phyloP scores from a whole-genome alignment of 139 green algal species.

The Closterium sp. region DNA sequence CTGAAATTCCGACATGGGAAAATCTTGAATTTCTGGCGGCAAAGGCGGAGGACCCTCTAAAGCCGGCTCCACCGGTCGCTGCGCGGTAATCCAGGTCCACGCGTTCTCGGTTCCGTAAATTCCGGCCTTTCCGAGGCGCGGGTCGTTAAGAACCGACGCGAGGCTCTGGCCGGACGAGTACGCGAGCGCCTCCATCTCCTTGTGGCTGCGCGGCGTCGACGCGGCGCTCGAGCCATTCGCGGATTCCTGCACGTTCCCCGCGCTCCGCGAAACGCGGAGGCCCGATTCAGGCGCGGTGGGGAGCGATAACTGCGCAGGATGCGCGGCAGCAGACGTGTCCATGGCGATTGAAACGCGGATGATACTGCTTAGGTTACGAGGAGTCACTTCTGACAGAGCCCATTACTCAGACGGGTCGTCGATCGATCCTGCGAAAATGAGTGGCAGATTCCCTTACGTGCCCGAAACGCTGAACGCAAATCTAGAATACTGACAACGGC shows the following conservation, averaged over 20 bases:
- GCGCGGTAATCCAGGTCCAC: constrained; percentile 16
- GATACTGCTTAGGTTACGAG: not conserved
- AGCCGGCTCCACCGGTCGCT: not conserved
- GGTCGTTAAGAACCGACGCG: constrained; percentile 44
- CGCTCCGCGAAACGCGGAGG: not conserved
- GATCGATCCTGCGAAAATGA: not conserved
- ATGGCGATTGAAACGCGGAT: not conserved
- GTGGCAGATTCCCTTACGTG: not conserved
- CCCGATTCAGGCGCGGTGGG: not conserved
- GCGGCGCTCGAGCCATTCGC: not conserved
- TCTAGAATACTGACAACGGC: not conserved
- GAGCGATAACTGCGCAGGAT: not conserved
- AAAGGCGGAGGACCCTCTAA: constrained; percentile 17
- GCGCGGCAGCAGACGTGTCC: not conserved
- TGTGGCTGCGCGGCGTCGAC: not conserved
- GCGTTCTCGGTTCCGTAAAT: constrained; percentile 27
- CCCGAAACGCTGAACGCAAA: not conserved
- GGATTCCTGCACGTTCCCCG: not conserved
- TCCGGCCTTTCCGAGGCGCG: constrained; percentile 13
- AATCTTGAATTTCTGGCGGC: constrained; percentile 41
- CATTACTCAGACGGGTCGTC: not conserved
- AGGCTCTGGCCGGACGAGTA: constrained; percentile 37
- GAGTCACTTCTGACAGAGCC: not conserved
- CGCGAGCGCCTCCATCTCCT: not conserved
- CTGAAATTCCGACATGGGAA: constrained; percentile 30